Conservation (phyloP, 164 flowering plant genomes). For the Hamamelis virginiana region DNA sequence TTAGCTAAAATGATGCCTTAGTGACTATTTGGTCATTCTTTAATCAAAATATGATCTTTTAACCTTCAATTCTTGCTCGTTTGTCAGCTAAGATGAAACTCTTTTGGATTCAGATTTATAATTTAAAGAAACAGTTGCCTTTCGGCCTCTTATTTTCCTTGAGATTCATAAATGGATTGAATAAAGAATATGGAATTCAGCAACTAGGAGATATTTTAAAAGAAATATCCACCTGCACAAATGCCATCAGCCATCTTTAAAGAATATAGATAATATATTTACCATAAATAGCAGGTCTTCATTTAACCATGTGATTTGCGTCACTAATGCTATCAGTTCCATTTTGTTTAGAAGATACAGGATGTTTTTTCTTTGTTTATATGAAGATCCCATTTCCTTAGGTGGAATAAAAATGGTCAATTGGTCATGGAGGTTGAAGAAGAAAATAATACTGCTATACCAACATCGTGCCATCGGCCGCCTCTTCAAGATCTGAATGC, state of each 20-base stretch:
- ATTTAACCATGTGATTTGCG: neutral
- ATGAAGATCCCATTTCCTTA: neutral
- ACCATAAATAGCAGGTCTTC: neutral
- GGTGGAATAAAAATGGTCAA: constrained; percentile 10
- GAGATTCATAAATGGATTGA: constrained; percentile 14
- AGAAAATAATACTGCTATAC: neutral
- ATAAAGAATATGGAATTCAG: constrained; percentile 20
- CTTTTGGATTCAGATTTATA: neutral
- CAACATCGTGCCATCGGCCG: constrained; percentile 6
- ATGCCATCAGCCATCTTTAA: constrained; percentile 5
- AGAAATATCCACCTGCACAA: constrained; percentile 7
- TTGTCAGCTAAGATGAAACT: neutral
- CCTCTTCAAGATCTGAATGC: neutral
- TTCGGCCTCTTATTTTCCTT: constrained; percentile 10
- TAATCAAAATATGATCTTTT: neutral
- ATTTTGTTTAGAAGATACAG: neutral
- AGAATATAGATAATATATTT: neutral
- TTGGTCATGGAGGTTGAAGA: constrained; percentile 7
- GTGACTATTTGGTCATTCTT: neutral
- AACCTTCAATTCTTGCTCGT: neutral
- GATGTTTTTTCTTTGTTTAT: neutral
- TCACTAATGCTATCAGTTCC: constrained; percentile 1
- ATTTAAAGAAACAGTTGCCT: neutral
- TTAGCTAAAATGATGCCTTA: neutral
- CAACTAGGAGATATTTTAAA: constrained; percentile 7